Evolutionary conservation across 23 red algal genomes (phyloP).

Genomic region (Cyanidioschyzon merolae): DNA sequence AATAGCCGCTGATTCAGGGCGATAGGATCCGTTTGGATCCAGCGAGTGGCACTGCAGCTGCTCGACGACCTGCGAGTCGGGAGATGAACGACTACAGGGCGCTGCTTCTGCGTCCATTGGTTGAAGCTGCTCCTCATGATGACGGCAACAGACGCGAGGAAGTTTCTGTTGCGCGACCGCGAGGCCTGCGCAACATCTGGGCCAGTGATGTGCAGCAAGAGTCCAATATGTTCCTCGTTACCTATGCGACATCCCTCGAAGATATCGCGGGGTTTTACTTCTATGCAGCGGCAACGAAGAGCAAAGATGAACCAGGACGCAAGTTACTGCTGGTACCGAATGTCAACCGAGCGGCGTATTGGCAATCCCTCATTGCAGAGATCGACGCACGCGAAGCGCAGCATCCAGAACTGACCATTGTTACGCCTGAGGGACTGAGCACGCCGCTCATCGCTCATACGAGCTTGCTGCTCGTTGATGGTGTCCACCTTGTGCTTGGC

Average conservation of each 20-base stretch:
- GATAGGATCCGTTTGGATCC: no score
- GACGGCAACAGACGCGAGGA: no score
- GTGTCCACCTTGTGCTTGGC: background rate
- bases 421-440: background rate
- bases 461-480: conserved; percentile 4
- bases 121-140: no score
- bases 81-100: background rate
- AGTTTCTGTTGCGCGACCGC: no score
- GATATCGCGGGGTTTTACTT: background rate
- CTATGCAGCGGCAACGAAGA: background rate
- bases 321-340: background rate
- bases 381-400: background rate
- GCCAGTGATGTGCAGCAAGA: background rate
- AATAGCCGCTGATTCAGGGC: no score
- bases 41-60: no score
- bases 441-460: background rate
- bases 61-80: no score
- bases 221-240: background rate
- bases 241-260: background rate
- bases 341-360: background rate
- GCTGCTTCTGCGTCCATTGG: no score
- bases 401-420: background rate
- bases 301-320: background rate
- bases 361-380: background rate
- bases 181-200: background rate